phyloP scores from a whole-genome alignment of 345 rosid genomes.

The Camelina neglecta region DNA sequence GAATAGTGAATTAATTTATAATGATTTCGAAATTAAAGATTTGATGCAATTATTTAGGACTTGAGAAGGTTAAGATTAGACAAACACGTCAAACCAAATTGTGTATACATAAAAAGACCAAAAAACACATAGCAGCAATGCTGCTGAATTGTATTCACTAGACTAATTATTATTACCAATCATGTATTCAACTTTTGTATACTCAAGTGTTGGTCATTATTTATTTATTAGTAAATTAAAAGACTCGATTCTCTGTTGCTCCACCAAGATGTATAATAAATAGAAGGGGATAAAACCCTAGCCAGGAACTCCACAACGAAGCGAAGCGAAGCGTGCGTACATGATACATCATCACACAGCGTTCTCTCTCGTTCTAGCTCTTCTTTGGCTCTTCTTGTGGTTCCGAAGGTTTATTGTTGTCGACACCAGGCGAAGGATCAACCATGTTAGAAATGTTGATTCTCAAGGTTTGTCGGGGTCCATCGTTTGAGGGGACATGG shows the following conservation, averaged over 20 bases:
- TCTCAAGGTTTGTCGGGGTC: conserved; percentile 64
- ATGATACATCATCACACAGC: neutral
- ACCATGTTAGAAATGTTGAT: conserved; percentile 53
- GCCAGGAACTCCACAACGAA: neutral
- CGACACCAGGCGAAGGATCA: conserved; percentile 46
- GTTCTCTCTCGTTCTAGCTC: conserved; percentile 36
- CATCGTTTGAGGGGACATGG: conserved; percentile 75
- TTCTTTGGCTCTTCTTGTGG: conserved; percentile 41
- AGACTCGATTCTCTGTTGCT: neutral
- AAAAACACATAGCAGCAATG: neutral
- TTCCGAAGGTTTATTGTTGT: conserved; percentile 48
- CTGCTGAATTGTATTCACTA: neutral
- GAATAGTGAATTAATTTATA: too few species aligned
- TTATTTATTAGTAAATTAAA: conserved; percentile 29
- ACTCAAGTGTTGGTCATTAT: conserved; percentile 22
- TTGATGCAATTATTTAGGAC: too few species aligned
- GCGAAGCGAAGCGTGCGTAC: neutral
- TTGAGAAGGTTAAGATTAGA: too few species aligned
- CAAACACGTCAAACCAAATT: too few species aligned
- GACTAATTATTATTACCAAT: conserved; percentile 1
- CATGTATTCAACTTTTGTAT: conserved; percentile 26
- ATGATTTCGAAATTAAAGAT: too few species aligned
- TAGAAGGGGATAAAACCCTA: conserved; percentile 15
- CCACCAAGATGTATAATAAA: conserved; percentile 2
- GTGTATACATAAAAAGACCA: too few species aligned